Evolutionary conservation across 768 basidiomycete species (phyloP).

Genomic region (Obba rivulosa): DNA sequence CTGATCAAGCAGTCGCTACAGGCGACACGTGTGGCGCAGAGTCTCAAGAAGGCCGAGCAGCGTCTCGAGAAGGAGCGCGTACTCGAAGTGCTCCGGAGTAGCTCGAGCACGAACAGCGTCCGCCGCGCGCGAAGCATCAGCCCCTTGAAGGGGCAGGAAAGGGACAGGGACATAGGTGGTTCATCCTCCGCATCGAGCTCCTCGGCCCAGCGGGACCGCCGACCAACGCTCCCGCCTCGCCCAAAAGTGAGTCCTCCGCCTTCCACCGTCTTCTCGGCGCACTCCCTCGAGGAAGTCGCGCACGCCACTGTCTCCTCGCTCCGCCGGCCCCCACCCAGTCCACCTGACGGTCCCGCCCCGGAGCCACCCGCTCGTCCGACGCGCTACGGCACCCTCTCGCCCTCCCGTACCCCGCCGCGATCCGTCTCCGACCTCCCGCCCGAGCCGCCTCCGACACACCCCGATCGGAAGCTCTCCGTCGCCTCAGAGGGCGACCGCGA

Average conservation of each 20-base stretch:
- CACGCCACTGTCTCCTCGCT: conserved; percentile 23
- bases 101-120: conserved; percentile 19
- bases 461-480: conserved; percentile 38
- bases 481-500: conserved; percentile 3
- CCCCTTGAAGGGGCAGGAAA: conserved; percentile 12
- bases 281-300: conserved; percentile 40
- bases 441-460: conserved; percentile 47
- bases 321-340: conserved; percentile 3
- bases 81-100: conserved; percentile 66
- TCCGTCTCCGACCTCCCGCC: conserved; percentile 27
- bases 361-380: conserved; percentile 8
- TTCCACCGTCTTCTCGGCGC: conserved; percentile 25
- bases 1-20: conserved; percentile 66
- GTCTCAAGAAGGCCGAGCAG: conserved; percentile 63
- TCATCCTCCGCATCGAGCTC: conserved; percentile 13
- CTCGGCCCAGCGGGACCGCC: conserved; percentile 8
- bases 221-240: conserved; percentile 33
- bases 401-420: conserved; percentile 26
- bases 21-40: conserved; percentile 67
- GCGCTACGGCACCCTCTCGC: conserved; percentile 20
- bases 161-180: conserved; percentile 2
- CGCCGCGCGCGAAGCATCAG: conserved; percentile 18
- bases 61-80: conserved; percentile 66
- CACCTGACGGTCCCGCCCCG: conserved; percentile 1
- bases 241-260: conserved; percentile 28